Conservation (phyloP, 1,284 basidiomycete genomes). For the Leccinum angustisporum region DNA sequence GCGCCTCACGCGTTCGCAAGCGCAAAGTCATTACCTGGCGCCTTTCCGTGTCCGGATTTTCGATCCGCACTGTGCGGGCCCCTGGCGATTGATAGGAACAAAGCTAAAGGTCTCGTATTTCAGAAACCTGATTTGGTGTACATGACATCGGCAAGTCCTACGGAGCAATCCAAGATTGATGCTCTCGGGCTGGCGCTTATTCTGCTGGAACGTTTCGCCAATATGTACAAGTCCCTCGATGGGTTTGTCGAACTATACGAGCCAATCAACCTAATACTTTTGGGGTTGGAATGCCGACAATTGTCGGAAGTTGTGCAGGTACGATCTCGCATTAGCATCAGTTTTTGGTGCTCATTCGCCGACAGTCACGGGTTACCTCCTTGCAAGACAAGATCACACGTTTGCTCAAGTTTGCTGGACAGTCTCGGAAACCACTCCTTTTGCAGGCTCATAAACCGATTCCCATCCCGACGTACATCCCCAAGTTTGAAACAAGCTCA, state of each 20-base stretch:
- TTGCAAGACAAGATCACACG: slow-evolving; percentile 51
- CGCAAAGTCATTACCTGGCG: slow-evolving; percentile 54
- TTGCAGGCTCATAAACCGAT: slow-evolving; percentile 97
- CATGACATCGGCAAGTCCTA: slow-evolving; percentile 40
- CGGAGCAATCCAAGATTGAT: slow-evolving; percentile 68
- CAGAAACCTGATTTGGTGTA: slow-evolving; percentile 48
- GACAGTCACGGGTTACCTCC: slow-evolving; percentile 46
- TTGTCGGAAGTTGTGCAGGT: slow-evolving; percentile 61
- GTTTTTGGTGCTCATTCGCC: slow-evolving; percentile 7
- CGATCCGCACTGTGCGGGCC: slow-evolving; percentile 43
- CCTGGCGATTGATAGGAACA: slow-evolving; percentile 43
- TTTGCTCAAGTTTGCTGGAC: slow-evolving; percentile 71
- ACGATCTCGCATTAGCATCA: slow-evolving; percentile 8
- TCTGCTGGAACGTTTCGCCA: slow-evolving; percentile 66
- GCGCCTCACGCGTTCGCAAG: slow-evolving; percentile 59
- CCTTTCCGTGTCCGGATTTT: slow-evolving; percentile 76
- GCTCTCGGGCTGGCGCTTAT: slow-evolving; percentile 62
- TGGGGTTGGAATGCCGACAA: slow-evolving; percentile 48
- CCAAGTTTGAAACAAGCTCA: slow-evolving; percentile 88
- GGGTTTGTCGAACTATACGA: slow-evolving; percentile 85
- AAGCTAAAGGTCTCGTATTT: slow-evolving; percentile 40
- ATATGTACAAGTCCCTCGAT: slow-evolving; percentile 74
- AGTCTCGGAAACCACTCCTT: slow-evolving; percentile 75
- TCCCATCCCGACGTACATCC: slow-evolving; percentile 89
- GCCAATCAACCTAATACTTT: slow-evolving; percentile 64